Percentiles rank a stretch among this genome's conserved stretches.
phyloP scores from a whole-genome alignment of 805 yeast genomes.

The Pichia occidentalis region DNA sequence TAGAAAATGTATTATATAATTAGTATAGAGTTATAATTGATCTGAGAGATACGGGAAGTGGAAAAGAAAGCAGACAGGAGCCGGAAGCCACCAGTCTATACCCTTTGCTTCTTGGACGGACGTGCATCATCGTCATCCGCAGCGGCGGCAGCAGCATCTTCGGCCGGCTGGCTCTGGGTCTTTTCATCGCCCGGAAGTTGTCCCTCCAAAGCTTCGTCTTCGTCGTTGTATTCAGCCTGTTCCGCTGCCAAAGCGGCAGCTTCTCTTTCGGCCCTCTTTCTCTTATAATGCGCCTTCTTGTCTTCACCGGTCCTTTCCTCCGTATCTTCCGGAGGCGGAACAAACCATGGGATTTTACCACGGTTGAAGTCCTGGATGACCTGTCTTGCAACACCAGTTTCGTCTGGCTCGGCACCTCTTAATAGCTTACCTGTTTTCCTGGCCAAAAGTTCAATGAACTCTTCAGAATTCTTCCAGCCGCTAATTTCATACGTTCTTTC shows the following conservation, averaged over 20 bases:
- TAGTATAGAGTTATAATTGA: no score
- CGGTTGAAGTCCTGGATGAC: slow-evolving; percentile 91
- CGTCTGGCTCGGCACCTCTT: slow-evolving; percentile 98
- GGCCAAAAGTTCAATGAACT: slow-evolving; percentile 85
- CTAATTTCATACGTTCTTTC: slow-evolving; percentile 93
- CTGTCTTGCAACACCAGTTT: slow-evolving; percentile 83
- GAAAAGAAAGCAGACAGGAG: background rate
- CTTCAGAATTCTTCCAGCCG: slow-evolving; percentile 78
- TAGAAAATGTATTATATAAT: no score
- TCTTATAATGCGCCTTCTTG: slow-evolving; percentile 45
- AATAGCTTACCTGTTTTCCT: slow-evolving; percentile 87
- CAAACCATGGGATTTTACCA: slow-evolving; percentile 98
- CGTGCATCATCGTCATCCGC: slow-evolving; percentile 22
- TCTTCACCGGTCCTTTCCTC: slow-evolving; percentile 53
- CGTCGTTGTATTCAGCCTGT: slow-evolving; percentile 18
- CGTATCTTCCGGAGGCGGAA: slow-evolving; percentile 78
- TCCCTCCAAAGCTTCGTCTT: slow-evolving; percentile 19
- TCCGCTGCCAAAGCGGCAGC: slow-evolving; percentile 23
- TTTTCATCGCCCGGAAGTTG: slow-evolving; percentile 24
- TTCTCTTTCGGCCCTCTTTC: slow-evolving; percentile 47
- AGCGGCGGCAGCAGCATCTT: slow-evolving; percentile 21
- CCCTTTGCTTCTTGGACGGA: slow-evolving; percentile 18
- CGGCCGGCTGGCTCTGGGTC: no score
- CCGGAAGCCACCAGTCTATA: slow-evolving; percentile 10
- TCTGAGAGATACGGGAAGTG: no score